Conservation (phyloP, 257 asterid species). For the Orobanche coerulescens region DNA sequence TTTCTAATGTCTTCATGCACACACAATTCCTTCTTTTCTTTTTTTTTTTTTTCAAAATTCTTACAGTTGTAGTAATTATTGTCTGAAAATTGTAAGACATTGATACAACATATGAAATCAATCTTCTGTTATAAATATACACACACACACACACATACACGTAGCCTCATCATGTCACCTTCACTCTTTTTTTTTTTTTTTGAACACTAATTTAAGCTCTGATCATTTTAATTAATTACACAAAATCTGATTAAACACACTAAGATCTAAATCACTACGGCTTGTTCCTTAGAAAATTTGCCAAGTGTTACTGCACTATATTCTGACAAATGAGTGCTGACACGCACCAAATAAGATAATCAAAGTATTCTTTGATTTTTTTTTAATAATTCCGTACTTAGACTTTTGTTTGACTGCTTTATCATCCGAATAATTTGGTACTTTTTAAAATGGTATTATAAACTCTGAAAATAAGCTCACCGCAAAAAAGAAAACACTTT, state of each 20-base stretch:
- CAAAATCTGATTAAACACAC: slow-evolving; percentile 12
- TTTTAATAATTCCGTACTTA: too few species aligned
- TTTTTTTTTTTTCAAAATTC: background rate
- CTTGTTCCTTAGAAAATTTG: slow-evolving; percentile 20
- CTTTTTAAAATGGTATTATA: too few species aligned
- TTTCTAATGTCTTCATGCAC: too few species aligned
- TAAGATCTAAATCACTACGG: slow-evolving; percentile 15
- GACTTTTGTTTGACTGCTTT: too few species aligned
- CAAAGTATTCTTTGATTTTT: too few species aligned
- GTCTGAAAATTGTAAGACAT: slow-evolving; percentile 31
- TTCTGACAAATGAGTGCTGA: too few species aligned
- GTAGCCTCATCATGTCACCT: slow-evolving; percentile 23
- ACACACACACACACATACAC: slow-evolving; percentile 8
- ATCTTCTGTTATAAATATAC: slow-evolving; percentile 8
- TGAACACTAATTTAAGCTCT: too few species aligned
- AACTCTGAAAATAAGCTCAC: too few species aligned
- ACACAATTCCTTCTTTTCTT: slow-evolving; percentile 16
- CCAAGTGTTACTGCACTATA: slow-evolving; percentile 47
- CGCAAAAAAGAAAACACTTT: too few species aligned
- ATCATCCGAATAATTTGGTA: background rate
- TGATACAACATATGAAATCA: slow-evolving; percentile 9
- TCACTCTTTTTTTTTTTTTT: slow-evolving; percentile 18
- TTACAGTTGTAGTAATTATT: background rate
- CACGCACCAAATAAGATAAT: too few species aligned
- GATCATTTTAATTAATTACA: slow-evolving; percentile 13